Evolutionary conservation across 192 early-diverging fungal genomes (phyloP), one percentile per base, ranked within the genome.

Genomic region (Ramicandelaber brevisporus): DNA sequence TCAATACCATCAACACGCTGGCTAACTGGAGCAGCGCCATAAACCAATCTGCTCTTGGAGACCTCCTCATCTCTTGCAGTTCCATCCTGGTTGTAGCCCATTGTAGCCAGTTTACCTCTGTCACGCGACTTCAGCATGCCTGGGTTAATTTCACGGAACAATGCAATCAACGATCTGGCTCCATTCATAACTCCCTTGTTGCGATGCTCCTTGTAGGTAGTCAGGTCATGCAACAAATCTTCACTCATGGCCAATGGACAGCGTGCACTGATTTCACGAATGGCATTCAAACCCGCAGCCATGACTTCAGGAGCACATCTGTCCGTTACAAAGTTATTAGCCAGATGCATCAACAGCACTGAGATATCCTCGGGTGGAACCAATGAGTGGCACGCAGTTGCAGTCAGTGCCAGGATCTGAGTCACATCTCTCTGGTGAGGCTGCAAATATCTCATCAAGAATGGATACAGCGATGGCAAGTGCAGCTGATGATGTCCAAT

Each of bases 131-230:
- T 58, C 12, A 99, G 61, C 61, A 99, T 46, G 52, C 83, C 73
- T 3, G 93, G 93, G 53, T 99, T 96, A 33, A 89, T 47, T 36
- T 96, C 86, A 14, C 93, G 57, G 65, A 73, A 99, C n/a, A 99
- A 62, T 14, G 61, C 57, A 31, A 99, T 69, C 42, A 99, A 50
- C 3, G 84, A 73, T 27, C 88, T 61, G 1, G 79, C 80, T 2
- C 82, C 93, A 56, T 78, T 85, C 69, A 79, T 79, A 10, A 92
- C 76, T 20, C 78, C 77, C 62, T 93, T 99, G 42, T 93, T 81
- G 11, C 72, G 63, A 46, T 89, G 78, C 38, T 74, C 73, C 55
- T 84, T 84, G 55, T 83, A 96, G 26, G 80, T 68, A 6, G 84
- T 67, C 50, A 99, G 46, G 38, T 80, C 79, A 43, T 86, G 69